phyloP scores from a whole-genome alignment of 2,329 filamentous ascomycete genomes.

The Pochonia chlamydosporia region DNA sequence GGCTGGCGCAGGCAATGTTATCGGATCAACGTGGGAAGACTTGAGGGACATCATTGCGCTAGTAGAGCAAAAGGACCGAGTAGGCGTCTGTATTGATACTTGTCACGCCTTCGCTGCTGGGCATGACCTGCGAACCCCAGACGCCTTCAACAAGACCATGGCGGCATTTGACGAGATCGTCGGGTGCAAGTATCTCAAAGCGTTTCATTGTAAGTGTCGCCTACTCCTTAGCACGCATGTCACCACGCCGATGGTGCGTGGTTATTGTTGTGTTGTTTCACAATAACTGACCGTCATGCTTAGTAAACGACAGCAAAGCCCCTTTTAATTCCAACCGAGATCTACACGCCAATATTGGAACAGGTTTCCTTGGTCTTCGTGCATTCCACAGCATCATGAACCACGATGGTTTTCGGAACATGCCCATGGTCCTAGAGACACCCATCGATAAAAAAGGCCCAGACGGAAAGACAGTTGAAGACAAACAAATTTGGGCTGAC shows the following conservation, averaged over 20 bases:
- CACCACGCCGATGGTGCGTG: no score
- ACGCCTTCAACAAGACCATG: slow-evolving; percentile 68
- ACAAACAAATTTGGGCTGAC: slow-evolving; percentile 79
- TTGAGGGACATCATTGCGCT: slow-evolving; percentile 75
- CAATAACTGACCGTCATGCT: neutral
- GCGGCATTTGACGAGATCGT: slow-evolving; percentile 70
- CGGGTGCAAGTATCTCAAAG: slow-evolving; percentile 72
- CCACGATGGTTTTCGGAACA: slow-evolving; percentile 62
- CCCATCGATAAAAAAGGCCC: slow-evolving; percentile 70
- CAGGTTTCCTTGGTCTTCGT: slow-evolving; percentile 82
- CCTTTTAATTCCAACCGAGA: slow-evolving; percentile 78
- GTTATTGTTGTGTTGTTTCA: no score
- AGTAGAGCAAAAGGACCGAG: slow-evolving; percentile 73
- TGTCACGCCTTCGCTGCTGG: slow-evolving; percentile 95
- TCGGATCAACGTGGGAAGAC: slow-evolving; percentile 82
- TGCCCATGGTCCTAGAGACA: slow-evolving; percentile 96
- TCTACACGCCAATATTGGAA: slow-evolving; percentile 93
- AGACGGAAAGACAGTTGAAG: slow-evolving; percentile 64
- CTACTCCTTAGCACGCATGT: neutral
- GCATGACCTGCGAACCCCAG: slow-evolving; percentile 76
- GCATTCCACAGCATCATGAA: slow-evolving; percentile 93
- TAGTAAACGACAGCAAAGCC: slow-evolving; percentile 90
- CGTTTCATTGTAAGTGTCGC: slow-evolving; percentile 58
- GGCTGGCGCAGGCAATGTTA: slow-evolving; percentile 82
- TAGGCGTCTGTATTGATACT: slow-evolving; percentile 94